Conservation (phyloP, 768 basidiomycete genomes). For the Leccinum longicurvipes region DNA sequence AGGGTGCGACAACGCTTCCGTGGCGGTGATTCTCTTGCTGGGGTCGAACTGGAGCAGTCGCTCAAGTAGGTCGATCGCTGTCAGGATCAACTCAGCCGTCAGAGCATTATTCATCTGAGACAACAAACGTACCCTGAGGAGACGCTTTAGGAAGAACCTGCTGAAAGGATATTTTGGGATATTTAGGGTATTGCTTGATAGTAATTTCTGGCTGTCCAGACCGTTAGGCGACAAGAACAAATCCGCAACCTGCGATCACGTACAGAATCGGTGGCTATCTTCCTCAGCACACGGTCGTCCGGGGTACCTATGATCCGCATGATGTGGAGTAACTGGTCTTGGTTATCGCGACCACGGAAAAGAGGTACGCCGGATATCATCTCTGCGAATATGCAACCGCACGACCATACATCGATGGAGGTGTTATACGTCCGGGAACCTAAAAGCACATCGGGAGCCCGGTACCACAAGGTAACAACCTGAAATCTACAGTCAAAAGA, state of each 20-base stretch:
- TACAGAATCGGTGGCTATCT: slow-evolving; percentile 89
- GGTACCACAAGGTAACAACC: slow-evolving; percentile 99
- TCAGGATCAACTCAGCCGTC: slow-evolving; percentile 5
- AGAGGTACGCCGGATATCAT: slow-evolving; percentile 98
- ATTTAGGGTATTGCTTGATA: slow-evolving; percentile 82
- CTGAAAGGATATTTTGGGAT: slow-evolving; percentile 77
- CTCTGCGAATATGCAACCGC: slow-evolving; percentile 98
- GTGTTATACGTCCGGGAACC: slow-evolving; percentile 98
- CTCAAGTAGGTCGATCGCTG: slow-evolving; percentile 91
- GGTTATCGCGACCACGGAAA: slow-evolving; percentile 95
- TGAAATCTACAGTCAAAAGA: slow-evolving; percentile 28
- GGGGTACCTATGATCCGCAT: slow-evolving; percentile 97
- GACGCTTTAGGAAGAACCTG: slow-evolving; percentile 85
- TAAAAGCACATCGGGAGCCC: slow-evolving; percentile 95
- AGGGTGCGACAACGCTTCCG: slow-evolving; percentile 87
- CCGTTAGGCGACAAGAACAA: slow-evolving; percentile 5
- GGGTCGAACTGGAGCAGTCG: slow-evolving; percentile 96
- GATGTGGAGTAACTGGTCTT: slow-evolving; percentile 96
- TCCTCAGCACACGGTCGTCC: slow-evolving; percentile 78
- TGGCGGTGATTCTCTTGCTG: slow-evolving; percentile 83
- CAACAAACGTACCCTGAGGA: slow-evolving; percentile 56
- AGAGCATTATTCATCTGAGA: neutral
- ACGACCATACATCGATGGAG: slow-evolving; percentile 98
- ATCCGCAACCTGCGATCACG: slow-evolving; percentile 22
- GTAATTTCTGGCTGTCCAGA: slow-evolving; percentile 70